phyloP scores from a whole-genome alignment of 305 asterid species.

The Fraxinus angustifolia region DNA sequence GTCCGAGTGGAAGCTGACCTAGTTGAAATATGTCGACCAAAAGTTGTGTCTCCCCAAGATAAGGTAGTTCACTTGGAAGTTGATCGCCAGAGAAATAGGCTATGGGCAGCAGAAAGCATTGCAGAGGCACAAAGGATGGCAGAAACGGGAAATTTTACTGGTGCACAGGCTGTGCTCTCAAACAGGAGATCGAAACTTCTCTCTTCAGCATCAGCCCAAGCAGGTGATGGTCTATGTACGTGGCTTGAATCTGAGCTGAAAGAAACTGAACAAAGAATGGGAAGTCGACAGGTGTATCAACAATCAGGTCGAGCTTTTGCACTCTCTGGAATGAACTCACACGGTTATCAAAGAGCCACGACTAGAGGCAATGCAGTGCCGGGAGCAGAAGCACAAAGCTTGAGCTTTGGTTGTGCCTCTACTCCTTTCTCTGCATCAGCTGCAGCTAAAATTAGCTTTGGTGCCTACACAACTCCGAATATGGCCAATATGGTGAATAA shows the following conservation, averaged over 20 bases:
- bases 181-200: constrained; percentile 20
- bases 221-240: constrained; percentile 29
- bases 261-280: constrained; percentile 35
- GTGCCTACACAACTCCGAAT: constrained; percentile 29
- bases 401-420: background rate
- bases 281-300: constrained; percentile 7
- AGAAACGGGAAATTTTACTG: constrained; percentile 31
- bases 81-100: constrained; percentile 42
- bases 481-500: constrained; percentile 39
- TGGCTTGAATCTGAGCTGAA: constrained; percentile 41
- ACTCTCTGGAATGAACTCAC: constrained; percentile 43
- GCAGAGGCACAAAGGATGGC: constrained; percentile 43
- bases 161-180: constrained; percentile 26
- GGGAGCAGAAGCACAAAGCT: constrained; percentile 1
- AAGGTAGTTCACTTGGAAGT: constrained; percentile 33
- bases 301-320: constrained; percentile 41
- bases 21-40: constrained; percentile 33
- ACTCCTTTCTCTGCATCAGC: background rate
- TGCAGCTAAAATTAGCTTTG: background rate
- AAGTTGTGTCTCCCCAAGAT: constrained; percentile 9
- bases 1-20: constrained; percentile 27
- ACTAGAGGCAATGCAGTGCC: constrained; percentile 23
- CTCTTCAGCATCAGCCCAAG: constrained; percentile 24
- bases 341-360: constrained; percentile 39
- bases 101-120: constrained; percentile 35